Conservation (phyloP, 768 basidiomycete genomes). For the Coprinopsis marcescibilis region DNA sequence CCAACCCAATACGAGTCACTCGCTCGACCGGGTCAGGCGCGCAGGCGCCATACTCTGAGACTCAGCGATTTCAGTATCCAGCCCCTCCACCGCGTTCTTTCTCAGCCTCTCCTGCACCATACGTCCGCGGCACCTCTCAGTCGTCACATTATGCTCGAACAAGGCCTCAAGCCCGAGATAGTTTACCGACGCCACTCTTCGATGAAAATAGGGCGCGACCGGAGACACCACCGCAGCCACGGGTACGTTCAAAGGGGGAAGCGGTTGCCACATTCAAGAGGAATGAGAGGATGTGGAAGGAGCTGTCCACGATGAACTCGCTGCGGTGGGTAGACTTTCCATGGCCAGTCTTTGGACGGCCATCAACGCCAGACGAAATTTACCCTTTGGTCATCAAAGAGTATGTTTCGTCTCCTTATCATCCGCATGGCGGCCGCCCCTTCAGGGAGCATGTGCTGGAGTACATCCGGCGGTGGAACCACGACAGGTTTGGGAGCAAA, state of each 20-base stretch:
- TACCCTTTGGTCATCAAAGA: constrained; percentile 48
- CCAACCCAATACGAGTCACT: constrained; percentile 34
- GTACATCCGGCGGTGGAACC: constrained; percentile 72
- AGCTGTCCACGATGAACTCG: constrained; percentile 32
- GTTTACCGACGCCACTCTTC: constrained; percentile 20
- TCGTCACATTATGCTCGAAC: too few species aligned
- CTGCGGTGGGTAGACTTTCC: constrained; percentile 66
- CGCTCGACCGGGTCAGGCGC: constrained; percentile 35
- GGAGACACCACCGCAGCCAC: constrained; percentile 44
- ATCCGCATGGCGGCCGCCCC: constrained; percentile 48
- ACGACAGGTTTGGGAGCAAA: constrained; percentile 75
- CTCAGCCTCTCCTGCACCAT: too few species aligned
- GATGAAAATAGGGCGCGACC: constrained; percentile 63
- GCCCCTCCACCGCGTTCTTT: too few species aligned
- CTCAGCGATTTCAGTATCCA: too few species aligned
- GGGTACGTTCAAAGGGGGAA: constrained; percentile 52
- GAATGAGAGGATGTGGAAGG: constrained; percentile 61
- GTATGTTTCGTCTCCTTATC: constrained; percentile 55
- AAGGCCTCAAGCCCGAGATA: too few species aligned
- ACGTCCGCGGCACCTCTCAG: too few species aligned
- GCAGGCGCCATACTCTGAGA: too few species aligned
- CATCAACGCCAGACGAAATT: constrained; percentile 55
- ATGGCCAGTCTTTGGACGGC: constrained; percentile 64
- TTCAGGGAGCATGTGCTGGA: constrained; percentile 72
- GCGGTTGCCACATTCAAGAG: constrained; percentile 47